Percentiles rank a stretch among this genome's conserved stretches.
phyloP scores from a whole-genome alignment of 192 early-diverging fungal species.

The Paraglomus occultum region DNA sequence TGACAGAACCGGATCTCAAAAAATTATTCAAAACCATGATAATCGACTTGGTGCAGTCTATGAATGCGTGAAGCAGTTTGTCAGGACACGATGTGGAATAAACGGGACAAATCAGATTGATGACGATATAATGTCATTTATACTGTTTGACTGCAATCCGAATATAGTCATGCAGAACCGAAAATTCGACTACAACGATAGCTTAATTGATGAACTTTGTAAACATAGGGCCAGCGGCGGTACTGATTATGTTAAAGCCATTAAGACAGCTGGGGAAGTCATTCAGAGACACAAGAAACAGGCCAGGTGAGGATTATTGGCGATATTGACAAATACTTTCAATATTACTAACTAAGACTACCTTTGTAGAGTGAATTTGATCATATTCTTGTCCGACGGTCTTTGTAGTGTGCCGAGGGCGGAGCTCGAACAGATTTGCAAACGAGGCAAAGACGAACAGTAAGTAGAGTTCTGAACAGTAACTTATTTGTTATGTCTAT shows the following conservation, averaged over 20 bases:
- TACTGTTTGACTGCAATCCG: constrained; percentile 17
- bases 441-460: neutral
- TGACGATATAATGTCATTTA: constrained; percentile 21
- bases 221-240: too few relatives aligned
- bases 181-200: neutral
- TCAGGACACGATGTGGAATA: neutral
- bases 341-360: neutral
- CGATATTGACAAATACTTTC: neutral
- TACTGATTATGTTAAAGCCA: too few relatives aligned
- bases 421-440: constrained; percentile 13
- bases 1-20: neutral
- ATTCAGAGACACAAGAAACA: too few relatives aligned
- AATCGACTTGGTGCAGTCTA: constrained; percentile 31
- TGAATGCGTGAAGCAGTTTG: constrained; percentile 20
- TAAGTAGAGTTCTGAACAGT: neutral
- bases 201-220: neutral
- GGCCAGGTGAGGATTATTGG: too few relatives aligned
- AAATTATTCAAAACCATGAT: constrained; percentile 13
- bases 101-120: neutral
- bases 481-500: neutral
- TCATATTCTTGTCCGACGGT: constrained; percentile 33
- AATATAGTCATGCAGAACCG: constrained; percentile 9
- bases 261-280: too few relatives aligned
- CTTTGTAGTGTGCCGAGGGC: neutral
- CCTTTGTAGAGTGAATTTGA: constrained; percentile 17